phyloP scores from a whole-genome alignment of 257 asterid species.

The Ballota nigra region DNA sequence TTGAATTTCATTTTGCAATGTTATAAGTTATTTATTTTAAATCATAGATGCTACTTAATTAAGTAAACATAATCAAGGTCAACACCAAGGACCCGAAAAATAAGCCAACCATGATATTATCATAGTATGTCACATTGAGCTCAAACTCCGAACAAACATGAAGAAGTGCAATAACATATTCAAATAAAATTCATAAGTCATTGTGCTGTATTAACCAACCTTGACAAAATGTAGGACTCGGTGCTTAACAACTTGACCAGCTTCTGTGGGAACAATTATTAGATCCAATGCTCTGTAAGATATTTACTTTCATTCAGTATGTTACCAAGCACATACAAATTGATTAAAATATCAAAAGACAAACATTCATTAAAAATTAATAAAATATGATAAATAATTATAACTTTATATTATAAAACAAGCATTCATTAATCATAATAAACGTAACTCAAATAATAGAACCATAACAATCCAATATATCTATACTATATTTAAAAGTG shows the following conservation, averaged over 20 bases:
- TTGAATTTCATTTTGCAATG: too few relatives aligned
- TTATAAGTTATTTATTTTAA: too few relatives aligned
- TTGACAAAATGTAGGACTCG: constrained; percentile 76
- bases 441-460: too few relatives aligned
- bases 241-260: constrained; percentile 71
- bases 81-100: constrained; percentile 1
- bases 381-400: too few relatives aligned
- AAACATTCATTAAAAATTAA: too few relatives aligned
- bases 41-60: too few relatives aligned
- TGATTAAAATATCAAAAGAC: too few relatives aligned
- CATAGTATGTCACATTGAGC: not conserved
- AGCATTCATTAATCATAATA: too few relatives aligned
- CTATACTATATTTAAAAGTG: too few relatives aligned
- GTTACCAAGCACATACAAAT: not conserved
- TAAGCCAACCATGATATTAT: not conserved
- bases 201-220: constrained; percentile 35
- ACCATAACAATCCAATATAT: too few relatives aligned
- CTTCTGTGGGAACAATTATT: constrained; percentile 66
- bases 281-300: constrained; percentile 82
- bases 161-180: constrained; percentile 13
- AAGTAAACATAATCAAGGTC: not conserved
- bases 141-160: constrained; percentile 15
- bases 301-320: constrained; percentile 26
- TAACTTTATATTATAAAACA: too few relatives aligned
- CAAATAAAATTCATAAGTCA: not conserved